A percentile compares a stretch with the other conserved stretches of the same genome.
These are phyloP conservation scores for Solanum piurae DNA, from an alignment of 257 asterid genomes.

Conservation along the genomic window DNA sequence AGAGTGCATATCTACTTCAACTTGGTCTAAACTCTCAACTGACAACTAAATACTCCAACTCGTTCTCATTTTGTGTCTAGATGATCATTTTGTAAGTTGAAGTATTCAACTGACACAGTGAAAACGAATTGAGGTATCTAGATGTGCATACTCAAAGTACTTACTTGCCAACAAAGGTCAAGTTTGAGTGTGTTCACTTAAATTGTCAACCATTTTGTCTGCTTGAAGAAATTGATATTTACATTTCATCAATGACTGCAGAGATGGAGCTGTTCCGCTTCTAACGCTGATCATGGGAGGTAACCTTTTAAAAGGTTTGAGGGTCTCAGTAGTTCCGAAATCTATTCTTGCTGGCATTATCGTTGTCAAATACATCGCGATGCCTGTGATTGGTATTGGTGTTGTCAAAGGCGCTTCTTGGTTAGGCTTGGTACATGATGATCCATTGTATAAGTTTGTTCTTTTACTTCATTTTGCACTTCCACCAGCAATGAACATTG, in stretches of 20 bases:
- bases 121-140: not conserved
- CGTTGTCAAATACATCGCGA: slow-evolving; percentile 41
- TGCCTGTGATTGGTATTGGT: slow-evolving; percentile 62
- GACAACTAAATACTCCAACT: not conserved
- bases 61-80: not conserved
- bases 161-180: too few species aligned
- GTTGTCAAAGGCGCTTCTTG: slow-evolving; percentile 48
- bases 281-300: slow-evolving; percentile 75
- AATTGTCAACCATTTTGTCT: too few species aligned
- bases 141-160: not conserved
- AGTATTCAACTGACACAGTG: not conserved
- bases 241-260: slow-evolving; percentile 5
- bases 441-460: slow-evolving; percentile 60
- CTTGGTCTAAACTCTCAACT: not conserved
- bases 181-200: too few species aligned
- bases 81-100: too few species aligned
- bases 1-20: not conserved
- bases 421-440: slow-evolving; percentile 38
- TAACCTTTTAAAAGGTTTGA: slow-evolving; percentile 61
- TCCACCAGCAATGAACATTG: slow-evolving; percentile 93
- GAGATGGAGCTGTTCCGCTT: slow-evolving; percentile 87
- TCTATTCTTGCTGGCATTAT: slow-evolving; percentile 48
- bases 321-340: slow-evolving; percentile 39
- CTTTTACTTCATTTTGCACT: slow-evolving; percentile 70
- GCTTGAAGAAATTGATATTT: too few species aligned